phyloP scores from a whole-genome alignment of 2,329 filamentous ascomycete species.

The Penicillium digitatum region DNA sequence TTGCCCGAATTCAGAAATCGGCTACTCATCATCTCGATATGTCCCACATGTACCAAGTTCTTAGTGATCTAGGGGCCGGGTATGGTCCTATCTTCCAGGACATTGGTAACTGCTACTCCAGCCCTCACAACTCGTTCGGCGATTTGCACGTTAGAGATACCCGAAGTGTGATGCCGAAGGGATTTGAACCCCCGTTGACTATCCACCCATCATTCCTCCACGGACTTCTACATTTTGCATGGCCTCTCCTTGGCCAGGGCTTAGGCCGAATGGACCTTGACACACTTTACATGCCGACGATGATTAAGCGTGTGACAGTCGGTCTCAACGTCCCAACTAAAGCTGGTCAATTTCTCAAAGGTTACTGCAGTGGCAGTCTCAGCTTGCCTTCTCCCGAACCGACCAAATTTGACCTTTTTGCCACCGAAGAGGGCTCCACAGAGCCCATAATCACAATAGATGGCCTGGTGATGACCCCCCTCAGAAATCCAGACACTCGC shows the following conservation, averaged over 20 bases:
- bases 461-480: constrained; percentile 26
- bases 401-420: constrained; percentile 22
- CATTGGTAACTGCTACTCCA: constrained; percentile 46
- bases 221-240: constrained; percentile 27
- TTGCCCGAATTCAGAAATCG: constrained; percentile 7
- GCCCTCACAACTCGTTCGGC: constrained; percentile 25
- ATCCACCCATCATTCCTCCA: constrained; percentile 50
- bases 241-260: constrained; percentile 34
- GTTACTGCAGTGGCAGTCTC: constrained; percentile 22
- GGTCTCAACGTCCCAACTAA: constrained; percentile 12
- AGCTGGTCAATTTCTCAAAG: constrained; percentile 19
- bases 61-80: constrained; percentile 47
- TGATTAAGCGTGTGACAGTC: constrained; percentile 29
- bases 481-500: constrained; percentile 16
- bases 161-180: constrained; percentile 44
- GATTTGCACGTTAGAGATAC: constrained; percentile 46
- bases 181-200: constrained; percentile 43
- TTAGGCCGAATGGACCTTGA: constrained; percentile 27
- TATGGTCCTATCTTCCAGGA: constrained; percentile 55
- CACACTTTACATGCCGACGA: constrained; percentile 35
- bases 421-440: constrained; percentile 12
- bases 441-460: constrained; percentile 23
- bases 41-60: constrained; percentile 45
- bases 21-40: constrained; percentile 29
- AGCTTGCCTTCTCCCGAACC: constrained; percentile 17